Base-by-base conservation (phyloP, 495 filamentous ascomycete genomes). In the Daldinia caldariorum region DNA sequence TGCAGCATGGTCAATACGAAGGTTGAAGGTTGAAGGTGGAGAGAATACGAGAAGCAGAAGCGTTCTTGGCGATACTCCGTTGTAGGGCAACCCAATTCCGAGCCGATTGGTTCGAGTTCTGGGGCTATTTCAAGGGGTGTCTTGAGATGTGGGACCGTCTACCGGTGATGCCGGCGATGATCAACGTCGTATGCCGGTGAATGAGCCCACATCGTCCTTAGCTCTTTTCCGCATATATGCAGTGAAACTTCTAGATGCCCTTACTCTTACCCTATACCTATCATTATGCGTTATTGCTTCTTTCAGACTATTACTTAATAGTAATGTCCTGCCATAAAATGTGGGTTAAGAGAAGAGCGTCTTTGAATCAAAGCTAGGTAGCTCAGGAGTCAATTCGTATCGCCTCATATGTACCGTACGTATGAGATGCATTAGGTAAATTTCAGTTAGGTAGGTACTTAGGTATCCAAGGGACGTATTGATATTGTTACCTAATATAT, bases 91-190 rank as follows among this genome's bases (percentile, higher is more conserved):
- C 37, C 37, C 22, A 45, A 10, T 16, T 12, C 18, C 13, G 29
- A 59, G 32, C 55, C 56, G 34, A 51, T 51, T 66, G 63, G 58
- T 20, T 32, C 50, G 38, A 7, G 26, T 50, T 59, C 50, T 56
- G 9, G 26, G 51, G n/a, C 7, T 8, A 47, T 66, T 59, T 51
- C 41, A 55, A 26, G 45, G 66, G 29, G 26, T 37, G 29, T 49
- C 49, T 31, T 16, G 22, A 51, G n/a, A 32, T 53, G 47, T 66
- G 63, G 56, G 54, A 26, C 51, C 62, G 43, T 34, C 20, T 12
- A 47, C 41, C 55, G 53, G 53, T 50, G 66, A 57, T 49, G 61
- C 41, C 55, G 53, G 53, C 39, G 66, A 57, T 49, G 61, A 69
- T 69, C 60, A 55, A 61, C 55, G 56, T 60, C 38, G 29, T 59